phyloP scores from a whole-genome alignment of 352 stramenopile species.

The Globisporangium spiculum region DNA sequence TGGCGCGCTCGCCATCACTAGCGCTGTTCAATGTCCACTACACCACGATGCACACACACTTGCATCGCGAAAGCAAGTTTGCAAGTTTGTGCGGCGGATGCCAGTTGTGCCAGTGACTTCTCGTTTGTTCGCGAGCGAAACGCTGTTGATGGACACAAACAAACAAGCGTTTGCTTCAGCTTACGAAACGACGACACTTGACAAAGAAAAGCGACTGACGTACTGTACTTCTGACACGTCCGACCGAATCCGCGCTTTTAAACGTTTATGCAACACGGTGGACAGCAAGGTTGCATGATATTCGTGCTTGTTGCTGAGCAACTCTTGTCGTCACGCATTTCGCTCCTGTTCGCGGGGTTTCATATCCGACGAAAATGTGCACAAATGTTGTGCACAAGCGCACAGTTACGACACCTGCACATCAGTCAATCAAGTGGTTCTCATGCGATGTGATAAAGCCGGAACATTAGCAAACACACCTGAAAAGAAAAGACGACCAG shows the following conservation, averaged over 20 bases:
- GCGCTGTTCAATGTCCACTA: neutral
- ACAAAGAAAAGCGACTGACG: neutral
- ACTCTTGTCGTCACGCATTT: neutral
- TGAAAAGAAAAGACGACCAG: constrained; percentile 5
- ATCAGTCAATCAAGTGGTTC: constrained; percentile 5
- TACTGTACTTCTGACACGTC: neutral
- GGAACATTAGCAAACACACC: constrained; percentile 10
- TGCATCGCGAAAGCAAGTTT: neutral
- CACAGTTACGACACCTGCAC: neutral
- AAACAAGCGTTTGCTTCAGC: constrained; percentile 4
- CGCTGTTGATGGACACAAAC: neutral
- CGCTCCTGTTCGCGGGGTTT: neutral
- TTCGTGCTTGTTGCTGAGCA: neutral
- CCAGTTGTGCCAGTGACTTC: neutral
- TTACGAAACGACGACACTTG: neutral
- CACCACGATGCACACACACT: neutral
- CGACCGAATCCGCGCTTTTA: neutral
- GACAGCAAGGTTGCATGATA: constrained; percentile 4
- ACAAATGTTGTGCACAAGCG: neutral
- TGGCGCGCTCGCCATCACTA: neutral
- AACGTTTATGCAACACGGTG: neutral
- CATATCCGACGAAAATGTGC: neutral
- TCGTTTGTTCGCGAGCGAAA: neutral
- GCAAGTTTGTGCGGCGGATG: no score
- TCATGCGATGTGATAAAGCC: constrained; percentile 9